Evolutionary conservation across 176 grass and related monocot genomes (phyloP).

Genomic region (Musa schizocarpa): DNA sequence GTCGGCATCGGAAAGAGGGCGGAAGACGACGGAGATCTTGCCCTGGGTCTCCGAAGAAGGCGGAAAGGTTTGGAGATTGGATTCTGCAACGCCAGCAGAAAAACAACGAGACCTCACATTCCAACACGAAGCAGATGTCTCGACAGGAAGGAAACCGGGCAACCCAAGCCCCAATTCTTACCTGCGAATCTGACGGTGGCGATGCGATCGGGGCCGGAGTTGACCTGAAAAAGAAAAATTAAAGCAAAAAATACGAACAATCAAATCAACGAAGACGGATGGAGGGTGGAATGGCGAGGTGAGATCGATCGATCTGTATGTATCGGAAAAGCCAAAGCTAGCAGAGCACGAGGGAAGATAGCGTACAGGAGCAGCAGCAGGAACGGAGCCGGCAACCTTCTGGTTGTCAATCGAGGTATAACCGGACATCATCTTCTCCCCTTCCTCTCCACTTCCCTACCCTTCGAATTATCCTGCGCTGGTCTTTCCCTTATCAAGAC

Average conservation of each 20-base stretch:
- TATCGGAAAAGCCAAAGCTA: neutral
- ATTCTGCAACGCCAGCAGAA: slow-evolving; percentile 26
- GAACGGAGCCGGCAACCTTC: slow-evolving; percentile 81
- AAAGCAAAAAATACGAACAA: no score
- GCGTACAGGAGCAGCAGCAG: neutral
- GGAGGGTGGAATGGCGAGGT: neutral
- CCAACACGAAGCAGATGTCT: neutral
- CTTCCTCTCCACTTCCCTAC: no score
- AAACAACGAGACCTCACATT: neutral
- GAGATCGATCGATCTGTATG: neutral
- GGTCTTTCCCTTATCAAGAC: no score
- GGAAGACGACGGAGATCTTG: slow-evolving; percentile 86
- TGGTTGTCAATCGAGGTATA: slow-evolving; percentile 77
- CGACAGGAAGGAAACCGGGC: neutral
- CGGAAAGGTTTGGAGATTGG: slow-evolving; percentile 89
- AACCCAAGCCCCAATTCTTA: neutral
- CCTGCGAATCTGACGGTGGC: slow-evolving; percentile 52
- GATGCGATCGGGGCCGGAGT: slow-evolving; percentile 46
- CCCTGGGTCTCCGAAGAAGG: slow-evolving; percentile 60
- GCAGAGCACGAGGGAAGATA: neutral
- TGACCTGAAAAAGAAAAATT: slow-evolving; percentile 31
- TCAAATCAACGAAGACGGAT: neutral
- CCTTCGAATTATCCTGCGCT: no score
- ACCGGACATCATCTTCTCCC: slow-evolving; percentile 71
- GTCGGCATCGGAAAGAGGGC: slow-evolving; percentile 81